Evolutionary conservation across 1,284 basidiomycete species (phyloP), one percentile per base, ranked within the genome.

Genomic region (Cutaneotrichosporon curvatum): DNA sequence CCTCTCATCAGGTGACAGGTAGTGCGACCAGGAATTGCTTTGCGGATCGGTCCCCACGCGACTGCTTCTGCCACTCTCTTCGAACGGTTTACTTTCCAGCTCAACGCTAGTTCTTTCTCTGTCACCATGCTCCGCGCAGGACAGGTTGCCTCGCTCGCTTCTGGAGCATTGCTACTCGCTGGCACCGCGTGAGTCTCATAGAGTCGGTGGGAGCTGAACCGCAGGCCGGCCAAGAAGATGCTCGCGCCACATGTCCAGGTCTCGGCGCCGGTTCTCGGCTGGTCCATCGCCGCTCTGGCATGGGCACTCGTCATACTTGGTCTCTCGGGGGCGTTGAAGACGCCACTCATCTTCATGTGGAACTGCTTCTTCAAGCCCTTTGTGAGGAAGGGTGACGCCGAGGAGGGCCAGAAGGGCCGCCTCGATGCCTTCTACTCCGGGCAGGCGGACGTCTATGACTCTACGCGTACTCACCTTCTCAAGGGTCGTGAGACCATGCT

Each of bases 401-500:
- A 42, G 3, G 46, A 53, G 9, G 58, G 62, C 16, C 73, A 74
- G 48, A 64, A 70, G 37, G 70, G 66, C 7, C 54, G 68, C 10
- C 59, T 75, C 2, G 63, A 75, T 48, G 55, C 59, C 70, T 85
- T 85, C 62, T 85, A 85, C 61, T 60, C 75, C 45, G 81, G 81
- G 10, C 83, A 85, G 61, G 83, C 82, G 0, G 77, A 80, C 33
- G 77, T 84, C 18, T 85, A 85, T 58, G 84, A 85, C 71, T 65
- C 71, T 28, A 85, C 83, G 1, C 73, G 84, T 4, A 72, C 70
- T 22, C 69, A 75, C 21, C 73, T 85, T 1, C 73, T 85, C 8
- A 78, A 81, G n/a, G 83, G 84, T 0, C 73, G 83, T 20, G 78
- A 80, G 55, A 83, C 81, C 2, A 83, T 86, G 80, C 73, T 84